These are phyloP conservation scores for Coniochaeta hoffmannii DNA, from an alignment of 2,329 filamentous ascomycete genomes.

Conservation along the genomic window DNA sequence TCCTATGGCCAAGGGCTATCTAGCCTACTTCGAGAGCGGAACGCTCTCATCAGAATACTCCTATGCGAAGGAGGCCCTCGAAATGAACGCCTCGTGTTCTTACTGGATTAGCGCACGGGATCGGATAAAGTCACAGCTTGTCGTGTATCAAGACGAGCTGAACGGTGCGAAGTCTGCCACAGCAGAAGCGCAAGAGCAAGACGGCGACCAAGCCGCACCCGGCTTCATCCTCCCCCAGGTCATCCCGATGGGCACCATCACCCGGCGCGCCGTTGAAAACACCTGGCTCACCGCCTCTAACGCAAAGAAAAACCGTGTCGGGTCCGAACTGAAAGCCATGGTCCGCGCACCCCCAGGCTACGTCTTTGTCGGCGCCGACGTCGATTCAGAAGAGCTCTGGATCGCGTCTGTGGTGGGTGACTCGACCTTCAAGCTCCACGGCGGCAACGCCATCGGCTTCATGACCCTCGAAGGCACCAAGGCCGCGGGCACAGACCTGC, in stretches of 20 bases:
- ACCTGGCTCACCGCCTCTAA: slow-evolving; percentile 98
- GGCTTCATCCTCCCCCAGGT: slow-evolving; percentile 93
- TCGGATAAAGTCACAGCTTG: slow-evolving; percentile 90
- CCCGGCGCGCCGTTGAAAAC: slow-evolving; percentile 87
- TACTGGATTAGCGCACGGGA: slow-evolving; percentile 98
- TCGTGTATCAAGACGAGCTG: slow-evolving; percentile 70
- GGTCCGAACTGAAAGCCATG: slow-evolving; percentile 96
- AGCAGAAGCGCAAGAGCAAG: slow-evolving; percentile 9
- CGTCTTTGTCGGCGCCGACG: slow-evolving; percentile 91
- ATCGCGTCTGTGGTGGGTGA: slow-evolving; percentile 94
- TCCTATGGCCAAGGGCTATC: slow-evolving; percentile 85
- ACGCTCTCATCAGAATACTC: slow-evolving; percentile 78
- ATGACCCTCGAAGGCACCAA: slow-evolving; percentile 98
- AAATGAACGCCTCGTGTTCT: slow-evolving; percentile 98
- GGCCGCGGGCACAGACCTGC: slow-evolving; percentile 84
- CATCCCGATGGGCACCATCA: slow-evolving; percentile 98
- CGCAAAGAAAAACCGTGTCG: slow-evolving; percentile 90
- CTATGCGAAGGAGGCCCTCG: slow-evolving; percentile 88
- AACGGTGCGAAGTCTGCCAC: slow-evolving; percentile 14
- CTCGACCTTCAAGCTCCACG: slow-evolving; percentile 88
- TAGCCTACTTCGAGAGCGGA: slow-evolving; percentile 85
- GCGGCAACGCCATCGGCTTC: slow-evolving; percentile 94
- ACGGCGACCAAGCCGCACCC: slow-evolving; percentile 17
- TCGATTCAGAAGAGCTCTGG: slow-evolving; percentile 96
- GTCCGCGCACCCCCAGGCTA: slow-evolving; percentile 86